Base-by-base conservation (phyloP, 129 eudicot species). In the Lonicera japonica region DNA sequence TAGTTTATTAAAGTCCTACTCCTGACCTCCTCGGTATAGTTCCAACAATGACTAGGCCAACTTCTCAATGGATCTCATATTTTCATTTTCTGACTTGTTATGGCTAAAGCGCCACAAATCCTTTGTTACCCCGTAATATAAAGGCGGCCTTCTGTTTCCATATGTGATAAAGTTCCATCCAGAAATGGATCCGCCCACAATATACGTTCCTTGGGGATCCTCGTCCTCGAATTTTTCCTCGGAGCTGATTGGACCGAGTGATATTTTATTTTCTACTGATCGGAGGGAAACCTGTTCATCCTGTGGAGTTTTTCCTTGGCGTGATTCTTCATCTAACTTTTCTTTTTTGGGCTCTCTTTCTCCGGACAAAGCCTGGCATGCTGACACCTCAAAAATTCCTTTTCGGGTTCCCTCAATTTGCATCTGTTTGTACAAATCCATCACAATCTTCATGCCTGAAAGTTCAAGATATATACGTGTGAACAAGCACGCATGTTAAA, bases 401-500 rank as follows among this genome's bases (percentile, higher is more conserved):
- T 21, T 43, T 70, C 36, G 21, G 55, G 50, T 41, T 53, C 68
- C 75, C 62, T 70, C 75, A 1, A 14, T 61, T 61, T 38, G 75
- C 63, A 61, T 61, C 11, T 41, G 69, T 54, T 56, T 70, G 63
- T 70, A 70, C n/a, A 53, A 46, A 40, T 54, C 48, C 69, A 70
- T 70, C 54, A 70, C 55, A 62, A 16, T 22, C 56, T 60, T 70
- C 75, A 70, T 70, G 48, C 69, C 75, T 70, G 61, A 6, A 25
- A 22, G 72, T 25, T 69, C 21, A 36, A 13, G 8, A 47, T 19
- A 58, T n/a, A n/a, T 4, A 9, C 24, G 48, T 3, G 17, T 61
- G 10, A 61, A 21, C 0, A 19, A 6, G 36, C 8, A 54, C 39
- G n/a, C 52, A 38, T 17, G 29, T 36, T 8, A 39, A 3, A 19